Evolutionary conservation across 345 rosid species (phyloP).

Genomic region (Linum tenue): DNA sequence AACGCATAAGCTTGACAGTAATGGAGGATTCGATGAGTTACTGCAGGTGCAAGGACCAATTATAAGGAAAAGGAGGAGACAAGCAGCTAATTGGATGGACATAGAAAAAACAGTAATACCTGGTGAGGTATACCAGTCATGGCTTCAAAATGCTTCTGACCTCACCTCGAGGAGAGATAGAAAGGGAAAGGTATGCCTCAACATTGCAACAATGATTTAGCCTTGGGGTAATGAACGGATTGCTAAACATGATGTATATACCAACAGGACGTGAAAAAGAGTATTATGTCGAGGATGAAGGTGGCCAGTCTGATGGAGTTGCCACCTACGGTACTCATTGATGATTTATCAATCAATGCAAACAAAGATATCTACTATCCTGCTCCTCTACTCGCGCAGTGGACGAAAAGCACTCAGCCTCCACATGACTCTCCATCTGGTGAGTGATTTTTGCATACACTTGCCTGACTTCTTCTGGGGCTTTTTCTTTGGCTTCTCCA

Average conservation of each 20-base stretch:
- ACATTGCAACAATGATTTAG: neutral
- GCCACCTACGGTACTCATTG: conserved; percentile 51
- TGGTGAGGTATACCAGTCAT: conserved; percentile 53
- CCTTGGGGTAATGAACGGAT: neutral
- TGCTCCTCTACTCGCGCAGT: conserved; percentile 49
- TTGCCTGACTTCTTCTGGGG: conserved; percentile 2
- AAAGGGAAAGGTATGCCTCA: conserved; percentile 45
- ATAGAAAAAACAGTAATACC: conserved; percentile 59
- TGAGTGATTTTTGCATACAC: conserved; percentile 18
- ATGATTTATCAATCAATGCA: conserved; percentile 26
- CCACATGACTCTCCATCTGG: conserved; percentile 51
- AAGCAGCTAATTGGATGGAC: conserved; percentile 43
- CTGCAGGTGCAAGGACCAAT: conserved; percentile 24
- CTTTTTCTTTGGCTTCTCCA: conserved; percentile 14
- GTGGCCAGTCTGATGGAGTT: conserved; percentile 49
- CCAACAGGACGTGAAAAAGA: conserved; percentile 18
- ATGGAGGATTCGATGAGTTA: conserved; percentile 37
- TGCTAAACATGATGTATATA: conserved; percentile 14
- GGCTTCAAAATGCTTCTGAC: conserved; percentile 64
- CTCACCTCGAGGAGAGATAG: conserved; percentile 42
- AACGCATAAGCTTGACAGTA: neutral
- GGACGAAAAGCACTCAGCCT: conserved; percentile 49
- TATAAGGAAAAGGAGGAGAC: conserved; percentile 41
- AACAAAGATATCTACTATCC: conserved; percentile 45
- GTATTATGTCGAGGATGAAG: conserved; percentile 32